phyloP scores from a whole-genome alignment of 768 basidiomycete genomes.

The Pulveroboletus sp. region DNA sequence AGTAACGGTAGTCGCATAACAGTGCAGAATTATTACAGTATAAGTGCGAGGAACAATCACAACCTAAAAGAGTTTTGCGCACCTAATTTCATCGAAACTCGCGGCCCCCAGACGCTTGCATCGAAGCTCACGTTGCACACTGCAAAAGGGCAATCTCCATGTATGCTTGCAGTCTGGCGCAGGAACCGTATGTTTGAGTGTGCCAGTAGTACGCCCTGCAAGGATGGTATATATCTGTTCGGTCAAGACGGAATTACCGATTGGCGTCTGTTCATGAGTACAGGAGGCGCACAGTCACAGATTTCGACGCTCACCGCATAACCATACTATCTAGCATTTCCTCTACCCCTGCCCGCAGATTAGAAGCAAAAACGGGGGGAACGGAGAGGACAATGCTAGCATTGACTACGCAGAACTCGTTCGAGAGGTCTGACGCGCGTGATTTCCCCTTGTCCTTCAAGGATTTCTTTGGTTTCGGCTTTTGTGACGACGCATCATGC shows the following conservation, averaged over 20 bases:
- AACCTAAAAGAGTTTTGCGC: slow-evolving; percentile 23
- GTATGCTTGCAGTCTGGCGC: slow-evolving; percentile 59
- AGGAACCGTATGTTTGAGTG: slow-evolving; percentile 77
- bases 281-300: slow-evolving; percentile 1
- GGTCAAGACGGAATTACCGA: neutral
- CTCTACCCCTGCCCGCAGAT: slow-evolving; percentile 70
- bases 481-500: slow-evolving; percentile 9
- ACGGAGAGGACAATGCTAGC: slow-evolving; percentile 71
- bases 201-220: slow-evolving; percentile 81
- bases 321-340: slow-evolving; percentile 94
- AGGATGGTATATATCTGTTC: slow-evolving; percentile 81
- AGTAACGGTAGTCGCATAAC: neutral
- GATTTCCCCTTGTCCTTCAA: slow-evolving; percentile 38
- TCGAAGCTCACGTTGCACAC: slow-evolving; percentile 74
- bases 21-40: neutral
- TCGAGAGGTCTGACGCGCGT: slow-evolving; percentile 27
- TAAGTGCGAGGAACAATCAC: neutral
- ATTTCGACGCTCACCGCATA: slow-evolving; percentile 69
- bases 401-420: slow-evolving; percentile 59
- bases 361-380: slow-evolving; percentile 74
- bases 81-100: slow-evolving; percentile 78
- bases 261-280: slow-evolving; percentile 1
- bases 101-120: slow-evolving; percentile 86
- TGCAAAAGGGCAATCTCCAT: slow-evolving; percentile 82
- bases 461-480: slow-evolving; percentile 22